Evolutionary conservation across 1,284 basidiomycete species (phyloP).

Genomic region (Ceratobasidium sp.): DNA sequence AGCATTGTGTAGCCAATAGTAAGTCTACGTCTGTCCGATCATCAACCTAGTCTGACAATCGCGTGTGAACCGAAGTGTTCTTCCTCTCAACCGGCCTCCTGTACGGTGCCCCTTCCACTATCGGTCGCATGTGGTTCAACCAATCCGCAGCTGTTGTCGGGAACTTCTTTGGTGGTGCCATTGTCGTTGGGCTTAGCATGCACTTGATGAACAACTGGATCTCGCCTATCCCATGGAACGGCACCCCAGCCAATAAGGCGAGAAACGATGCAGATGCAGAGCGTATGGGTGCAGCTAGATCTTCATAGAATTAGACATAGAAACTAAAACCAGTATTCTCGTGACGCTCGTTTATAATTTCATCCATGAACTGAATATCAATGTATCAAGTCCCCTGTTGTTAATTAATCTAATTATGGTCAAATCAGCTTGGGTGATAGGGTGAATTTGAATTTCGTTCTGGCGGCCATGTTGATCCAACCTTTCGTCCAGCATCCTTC

Average conservation of each 20-base stretch:
- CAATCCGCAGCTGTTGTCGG: conserved; percentile 47
- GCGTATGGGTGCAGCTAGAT: conserved; percentile 3
- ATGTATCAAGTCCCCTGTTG: too few species aligned
- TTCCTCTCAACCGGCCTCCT: conserved; percentile 46
- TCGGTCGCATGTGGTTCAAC: conserved; percentile 46
- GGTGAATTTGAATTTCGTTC: neutral
- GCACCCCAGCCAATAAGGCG: neutral
- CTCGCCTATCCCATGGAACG: conserved; percentile 33
- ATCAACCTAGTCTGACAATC: neutral
- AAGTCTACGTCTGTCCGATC: conserved; percentile 10
- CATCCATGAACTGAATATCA: too few species aligned
- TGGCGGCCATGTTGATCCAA: conserved; percentile 14
- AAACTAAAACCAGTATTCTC: neutral
- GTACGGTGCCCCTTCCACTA: conserved; percentile 45
- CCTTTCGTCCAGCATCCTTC: conserved; percentile 16
- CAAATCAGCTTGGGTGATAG: neutral
- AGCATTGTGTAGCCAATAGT: conserved; percentile 47
- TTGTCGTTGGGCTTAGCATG: conserved; percentile 43
- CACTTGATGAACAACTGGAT: conserved; percentile 47
- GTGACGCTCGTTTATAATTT: too few species aligned
- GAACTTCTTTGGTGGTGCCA: conserved; percentile 46
- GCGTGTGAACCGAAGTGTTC: conserved; percentile 42
- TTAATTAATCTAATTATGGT: too few species aligned
- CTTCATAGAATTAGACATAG: neutral
- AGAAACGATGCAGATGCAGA: neutral